Conservation (phyloP, 805 yeast species). For the Candida arabinofermentans region DNA sequence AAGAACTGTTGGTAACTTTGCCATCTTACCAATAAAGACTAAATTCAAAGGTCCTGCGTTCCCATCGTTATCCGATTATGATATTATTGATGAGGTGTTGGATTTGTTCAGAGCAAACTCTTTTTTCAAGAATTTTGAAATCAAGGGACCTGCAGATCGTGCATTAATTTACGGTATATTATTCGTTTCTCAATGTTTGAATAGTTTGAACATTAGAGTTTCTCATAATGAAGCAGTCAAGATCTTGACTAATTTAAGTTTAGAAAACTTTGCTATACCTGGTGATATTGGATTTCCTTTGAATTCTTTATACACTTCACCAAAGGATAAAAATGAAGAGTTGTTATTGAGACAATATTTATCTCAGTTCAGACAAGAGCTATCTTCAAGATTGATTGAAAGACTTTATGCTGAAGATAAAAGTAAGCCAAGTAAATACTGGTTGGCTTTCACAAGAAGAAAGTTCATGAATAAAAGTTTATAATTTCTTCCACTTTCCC, state of each 20-base stretch:
- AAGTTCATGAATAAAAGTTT: constrained; percentile 92
- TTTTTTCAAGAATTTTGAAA: constrained; percentile 94
- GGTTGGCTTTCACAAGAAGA: constrained; percentile 95
- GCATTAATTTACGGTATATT: constrained; percentile 90
- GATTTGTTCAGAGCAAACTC: constrained; percentile 95
- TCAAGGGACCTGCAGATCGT: constrained; percentile 92
- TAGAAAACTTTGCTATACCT: constrained; percentile 87
- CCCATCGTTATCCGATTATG: constrained; percentile 73
- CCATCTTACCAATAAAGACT: constrained; percentile 80
- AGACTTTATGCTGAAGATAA: constrained; percentile 63
- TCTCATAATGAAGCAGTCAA: constrained; percentile 58
- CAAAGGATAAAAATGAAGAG: constrained; percentile 68
- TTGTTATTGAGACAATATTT: constrained; percentile 78
- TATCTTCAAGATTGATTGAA: constrained; percentile 73
- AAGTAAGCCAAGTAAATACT: constrained; percentile 73
- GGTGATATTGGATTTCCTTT: constrained; percentile 95
- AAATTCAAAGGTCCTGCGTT: constrained; percentile 89
- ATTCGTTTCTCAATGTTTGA: constrained; percentile 80
- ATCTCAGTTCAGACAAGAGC: constrained; percentile 92
- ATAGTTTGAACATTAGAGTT: constrained; percentile 48
- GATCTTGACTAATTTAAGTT: constrained; percentile 74
- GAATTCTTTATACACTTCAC: constrained; percentile 72
- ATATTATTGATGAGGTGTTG: constrained; percentile 84
- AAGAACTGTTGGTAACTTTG: constrained; percentile 73
- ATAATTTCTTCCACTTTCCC: constrained; percentile 20